Evolutionary conservation across 257 asterid species (phyloP).

Genomic region (Salvia rosmarinus): DNA sequence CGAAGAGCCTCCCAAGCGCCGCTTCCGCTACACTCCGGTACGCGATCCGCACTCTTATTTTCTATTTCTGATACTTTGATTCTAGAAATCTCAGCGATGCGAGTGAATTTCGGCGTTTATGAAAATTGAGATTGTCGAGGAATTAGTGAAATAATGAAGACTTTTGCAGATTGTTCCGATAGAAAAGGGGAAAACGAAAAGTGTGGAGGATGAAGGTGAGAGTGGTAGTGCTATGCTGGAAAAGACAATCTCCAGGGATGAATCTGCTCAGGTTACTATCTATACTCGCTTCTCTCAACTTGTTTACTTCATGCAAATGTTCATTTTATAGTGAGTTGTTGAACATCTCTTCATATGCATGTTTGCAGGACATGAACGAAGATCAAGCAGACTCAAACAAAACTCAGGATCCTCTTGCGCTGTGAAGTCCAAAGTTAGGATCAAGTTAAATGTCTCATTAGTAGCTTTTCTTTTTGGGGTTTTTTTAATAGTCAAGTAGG

Average conservation of each 20-base stretch:
- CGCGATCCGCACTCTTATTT: not conserved
- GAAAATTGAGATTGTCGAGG: too few species aligned
- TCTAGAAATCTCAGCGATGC: not conserved
- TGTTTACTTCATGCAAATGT: too few species aligned
- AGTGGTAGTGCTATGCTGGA: constrained; percentile 36
- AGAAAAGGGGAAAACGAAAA: constrained; percentile 53
- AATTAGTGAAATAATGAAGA: not conserved
- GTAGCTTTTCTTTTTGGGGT: not conserved
- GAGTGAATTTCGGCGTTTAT: too few species aligned
- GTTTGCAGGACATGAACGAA: constrained; percentile 40
- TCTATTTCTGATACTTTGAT: not conserved
- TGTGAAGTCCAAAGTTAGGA: constrained; percentile 9
- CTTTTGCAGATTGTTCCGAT: constrained; percentile 62
- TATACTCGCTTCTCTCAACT: too few species aligned
- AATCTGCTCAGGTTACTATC: not conserved
- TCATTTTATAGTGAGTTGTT: too few species aligned
- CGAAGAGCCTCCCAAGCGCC: constrained; percentile 63
- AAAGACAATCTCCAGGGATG: constrained; percentile 41
- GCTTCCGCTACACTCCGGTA: constrained; percentile 84
- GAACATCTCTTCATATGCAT: too few species aligned
- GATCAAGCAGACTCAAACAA: constrained; percentile 31
- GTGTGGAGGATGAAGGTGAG: constrained; percentile 41
- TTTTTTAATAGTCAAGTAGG: constrained; percentile 18
- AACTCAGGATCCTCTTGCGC: not conserved
- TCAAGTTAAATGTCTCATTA: not conserved